Base-by-base conservation (phyloP, 2,329 filamentous ascomycete species). In the Leptosphaerulina australis region DNA sequence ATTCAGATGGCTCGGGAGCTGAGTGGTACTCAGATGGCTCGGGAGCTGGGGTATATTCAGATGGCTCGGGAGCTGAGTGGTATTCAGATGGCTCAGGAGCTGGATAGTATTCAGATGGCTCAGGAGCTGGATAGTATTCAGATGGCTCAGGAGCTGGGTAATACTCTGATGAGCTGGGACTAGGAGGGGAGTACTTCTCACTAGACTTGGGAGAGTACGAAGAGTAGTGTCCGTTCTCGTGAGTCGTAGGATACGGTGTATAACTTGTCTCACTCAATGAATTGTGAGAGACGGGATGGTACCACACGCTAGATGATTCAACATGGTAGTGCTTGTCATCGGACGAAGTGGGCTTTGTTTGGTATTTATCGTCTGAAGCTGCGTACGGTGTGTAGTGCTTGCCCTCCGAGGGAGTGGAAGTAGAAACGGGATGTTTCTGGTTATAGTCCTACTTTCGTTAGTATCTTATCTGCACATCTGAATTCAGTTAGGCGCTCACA, bases 111-210 rank as follows among this genome's bases (percentile, higher is more conserved):
- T 26, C 24, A 5, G 24, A 26, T 12, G 4, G 3, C 29, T 31
- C 17, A 14, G 10, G 10, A 20, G 4, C 2, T 5, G 30, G 30
- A 17, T 34, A 20, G 25, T 52, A 40, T 25, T 43, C 28, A 5
- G 40, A 28, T 0, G 46, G 31, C 35, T 47, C 28, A n/a, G 44
- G 34, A 17, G 20, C 5, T 4, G 45, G 45, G 38, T 49, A 43
- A 26, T 38, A 25, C 39, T 47, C 43, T 17, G 49, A 36, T 24
- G 43, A 44, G 14, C 28, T 34, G 1, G 50, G 44, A 7, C 22
- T 8, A 11, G 28, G 40, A 24, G 44, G 34, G 44, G 34, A 40
- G 20, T 43, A 25, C 31, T 44, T 41, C 6, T 45, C 36, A 24
- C 31, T 18, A 14, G 48, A 17, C 18, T 30, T 14, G 6, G 29